Conservation (phyloP, 179 eudicot genomes). For the Dionaea muscipula region DNA sequence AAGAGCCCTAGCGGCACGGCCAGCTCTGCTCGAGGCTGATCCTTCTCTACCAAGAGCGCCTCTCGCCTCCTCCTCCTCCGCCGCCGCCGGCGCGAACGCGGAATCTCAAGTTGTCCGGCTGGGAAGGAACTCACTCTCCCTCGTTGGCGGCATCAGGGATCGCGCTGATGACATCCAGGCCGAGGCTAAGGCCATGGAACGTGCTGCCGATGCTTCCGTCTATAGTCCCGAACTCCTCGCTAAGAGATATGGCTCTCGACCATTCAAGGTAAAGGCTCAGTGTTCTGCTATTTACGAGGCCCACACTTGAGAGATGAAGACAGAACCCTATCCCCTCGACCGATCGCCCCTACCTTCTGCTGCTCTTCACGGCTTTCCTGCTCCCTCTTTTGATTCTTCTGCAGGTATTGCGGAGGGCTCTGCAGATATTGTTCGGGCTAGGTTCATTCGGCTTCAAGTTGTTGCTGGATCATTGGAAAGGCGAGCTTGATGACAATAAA, state of each 20-base stretch:
- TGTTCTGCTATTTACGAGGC: no score
- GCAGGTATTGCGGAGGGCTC: slow-evolving; percentile 64
- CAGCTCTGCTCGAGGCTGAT: slow-evolving; percentile 33
- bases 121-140: slow-evolving; percentile 11
- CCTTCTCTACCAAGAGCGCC: slow-evolving; percentile 7
- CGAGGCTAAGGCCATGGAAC: slow-evolving; percentile 80
- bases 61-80: not conserved
- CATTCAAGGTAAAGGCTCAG: slow-evolving; percentile 34
- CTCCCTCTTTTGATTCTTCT: no score
- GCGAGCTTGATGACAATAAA: slow-evolving; percentile 44
- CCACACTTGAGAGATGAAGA: no score
- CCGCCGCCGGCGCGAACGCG: slow-evolving; percentile 10
- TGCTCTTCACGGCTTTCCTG: no score
- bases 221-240: slow-evolving; percentile 60
- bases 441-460: slow-evolving; percentile 67
- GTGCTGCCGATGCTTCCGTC: slow-evolving; percentile 61
- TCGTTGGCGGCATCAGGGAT: slow-evolving; percentile 26
- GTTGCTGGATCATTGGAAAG: slow-evolving; percentile 65
- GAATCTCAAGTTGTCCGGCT: slow-evolving; percentile 7
- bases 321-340: no score
- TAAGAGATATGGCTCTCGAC: slow-evolving; percentile 56
- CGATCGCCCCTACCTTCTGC: no score
- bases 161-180: slow-evolving; percentile 88
- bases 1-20: slow-evolving; percentile 9
- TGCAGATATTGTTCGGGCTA: slow-evolving; percentile 51